Percentiles rank a stretch among this genome's conserved stretches.
Conservation (phyloP, 805 yeast species). For the Saturnispora saitoi region DNA sequence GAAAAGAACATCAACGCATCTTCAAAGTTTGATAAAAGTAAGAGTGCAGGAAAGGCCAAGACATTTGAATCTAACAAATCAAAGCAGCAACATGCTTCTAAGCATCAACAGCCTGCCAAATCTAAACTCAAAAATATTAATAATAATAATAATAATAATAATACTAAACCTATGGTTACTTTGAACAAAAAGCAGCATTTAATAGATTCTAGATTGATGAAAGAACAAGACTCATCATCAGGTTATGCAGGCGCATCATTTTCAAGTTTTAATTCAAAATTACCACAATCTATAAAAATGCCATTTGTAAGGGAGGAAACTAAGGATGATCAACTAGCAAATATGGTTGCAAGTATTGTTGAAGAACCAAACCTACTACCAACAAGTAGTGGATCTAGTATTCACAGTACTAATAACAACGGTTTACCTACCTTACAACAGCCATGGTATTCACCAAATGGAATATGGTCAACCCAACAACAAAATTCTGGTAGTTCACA, state of each 20-base stretch:
- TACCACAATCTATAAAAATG: constrained; percentile 9
- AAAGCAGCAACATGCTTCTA: not conserved
- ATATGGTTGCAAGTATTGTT: constrained; percentile 3
- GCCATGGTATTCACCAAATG: not conserved
- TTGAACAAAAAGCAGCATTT: not conserved
- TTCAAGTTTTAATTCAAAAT: constrained; percentile 9
- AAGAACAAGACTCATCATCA: not conserved
- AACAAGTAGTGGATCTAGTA: not conserved
- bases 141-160: not conserved
- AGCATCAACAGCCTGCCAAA: not conserved
- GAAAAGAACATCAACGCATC: not conserved
- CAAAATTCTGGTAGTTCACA: not conserved
- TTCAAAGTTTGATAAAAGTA: not conserved
- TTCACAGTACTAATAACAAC: not conserved
- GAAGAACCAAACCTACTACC: not conserved
- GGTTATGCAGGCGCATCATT: constrained; percentile 15
- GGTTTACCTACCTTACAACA: not conserved
- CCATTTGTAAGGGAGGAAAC: constrained; percentile 11
- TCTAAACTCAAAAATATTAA: not conserved
- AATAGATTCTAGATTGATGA: not conserved
- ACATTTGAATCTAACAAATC: not conserved
- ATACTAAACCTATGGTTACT: not conserved
- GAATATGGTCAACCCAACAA: not conserved
- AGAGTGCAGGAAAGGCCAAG: not conserved
- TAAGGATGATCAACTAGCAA: constrained; percentile 5